phyloP scores from a whole-genome alignment of 2,329 filamentous ascomycete genomes.

The Alternaria triticina region DNA sequence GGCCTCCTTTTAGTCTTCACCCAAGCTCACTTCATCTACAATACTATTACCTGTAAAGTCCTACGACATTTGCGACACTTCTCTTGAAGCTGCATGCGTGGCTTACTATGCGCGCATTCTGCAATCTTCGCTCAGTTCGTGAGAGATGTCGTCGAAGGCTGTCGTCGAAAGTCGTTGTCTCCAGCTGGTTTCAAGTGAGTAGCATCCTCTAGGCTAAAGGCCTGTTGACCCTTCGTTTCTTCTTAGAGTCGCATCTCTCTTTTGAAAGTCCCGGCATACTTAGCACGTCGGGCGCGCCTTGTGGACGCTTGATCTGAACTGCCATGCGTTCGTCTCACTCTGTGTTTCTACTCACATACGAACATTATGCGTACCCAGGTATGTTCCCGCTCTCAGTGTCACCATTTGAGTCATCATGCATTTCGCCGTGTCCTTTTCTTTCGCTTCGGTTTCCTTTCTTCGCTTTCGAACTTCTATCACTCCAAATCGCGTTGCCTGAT shows the following conservation, averaged over 20 bases:
- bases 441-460: background rate
- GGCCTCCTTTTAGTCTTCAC: background rate
- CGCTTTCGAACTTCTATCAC: background rate
- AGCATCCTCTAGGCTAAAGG: background rate
- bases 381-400: background rate
- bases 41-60: background rate
- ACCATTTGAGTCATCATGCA: background rate
- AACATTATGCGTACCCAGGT: background rate
- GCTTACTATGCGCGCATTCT: background rate
- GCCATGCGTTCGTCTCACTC: background rate
- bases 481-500: too few species aligned
- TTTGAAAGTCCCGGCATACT: background rate
- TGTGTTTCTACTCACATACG: background rate
- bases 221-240: background rate
- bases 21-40: background rate
- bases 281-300: background rate
- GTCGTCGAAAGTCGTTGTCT: background rate
- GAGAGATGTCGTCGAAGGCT: background rate
- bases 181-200: slow-evolving; percentile 1
- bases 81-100: background rate
- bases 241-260: background rate
- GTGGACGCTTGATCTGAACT: background rate
- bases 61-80: background rate
- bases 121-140: background rate
- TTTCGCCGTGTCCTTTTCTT: background rate